Evolutionary conservation across 768 basidiomycete species (phyloP).

Genomic region (Tulasnella sp.): DNA sequence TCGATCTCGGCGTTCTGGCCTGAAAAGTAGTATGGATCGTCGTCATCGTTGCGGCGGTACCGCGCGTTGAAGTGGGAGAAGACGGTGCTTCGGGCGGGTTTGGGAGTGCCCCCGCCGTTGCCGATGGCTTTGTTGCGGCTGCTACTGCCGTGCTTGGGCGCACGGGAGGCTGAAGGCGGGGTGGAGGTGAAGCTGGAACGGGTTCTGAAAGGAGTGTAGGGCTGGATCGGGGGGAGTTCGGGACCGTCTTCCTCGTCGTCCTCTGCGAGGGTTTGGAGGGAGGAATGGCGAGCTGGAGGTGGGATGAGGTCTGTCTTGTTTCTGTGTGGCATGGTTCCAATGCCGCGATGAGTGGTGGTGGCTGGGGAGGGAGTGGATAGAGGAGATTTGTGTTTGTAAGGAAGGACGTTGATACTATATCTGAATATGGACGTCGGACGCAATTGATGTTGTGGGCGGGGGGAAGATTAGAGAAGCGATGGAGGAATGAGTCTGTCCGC

Average conservation of each 20-base stretch:
- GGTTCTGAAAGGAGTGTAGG: background rate
- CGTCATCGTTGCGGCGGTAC: slow-evolving; percentile 7
- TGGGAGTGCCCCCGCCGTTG: background rate
- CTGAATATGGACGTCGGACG: background rate
- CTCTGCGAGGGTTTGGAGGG: background rate
- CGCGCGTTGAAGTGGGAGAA: slow-evolving; percentile 13
- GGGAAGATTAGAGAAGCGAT: background rate
- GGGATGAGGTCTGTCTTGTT: background rate
- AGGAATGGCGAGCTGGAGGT: background rate
- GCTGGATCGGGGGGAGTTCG: background rate
- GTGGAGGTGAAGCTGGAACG: background rate
- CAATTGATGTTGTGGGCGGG: background rate
- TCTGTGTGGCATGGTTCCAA: slow-evolving; percentile 1
- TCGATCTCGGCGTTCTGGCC: background rate
- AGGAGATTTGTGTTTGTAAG: background rate
- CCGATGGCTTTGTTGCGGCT: background rate
- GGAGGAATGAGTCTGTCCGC: background rate
- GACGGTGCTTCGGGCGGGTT: background rate
- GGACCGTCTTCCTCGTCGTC: slow-evolving; percentile 4
- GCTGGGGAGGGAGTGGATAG: background rate
- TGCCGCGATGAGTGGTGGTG: too few species aligned
- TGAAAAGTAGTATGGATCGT: slow-evolving; percentile 10
- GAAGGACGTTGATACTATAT: background rate
- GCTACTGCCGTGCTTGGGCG: background rate
- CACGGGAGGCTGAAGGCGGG: background rate